Conservation (phyloP, 305 asterid species). For the Fraxinus nigra region DNA sequence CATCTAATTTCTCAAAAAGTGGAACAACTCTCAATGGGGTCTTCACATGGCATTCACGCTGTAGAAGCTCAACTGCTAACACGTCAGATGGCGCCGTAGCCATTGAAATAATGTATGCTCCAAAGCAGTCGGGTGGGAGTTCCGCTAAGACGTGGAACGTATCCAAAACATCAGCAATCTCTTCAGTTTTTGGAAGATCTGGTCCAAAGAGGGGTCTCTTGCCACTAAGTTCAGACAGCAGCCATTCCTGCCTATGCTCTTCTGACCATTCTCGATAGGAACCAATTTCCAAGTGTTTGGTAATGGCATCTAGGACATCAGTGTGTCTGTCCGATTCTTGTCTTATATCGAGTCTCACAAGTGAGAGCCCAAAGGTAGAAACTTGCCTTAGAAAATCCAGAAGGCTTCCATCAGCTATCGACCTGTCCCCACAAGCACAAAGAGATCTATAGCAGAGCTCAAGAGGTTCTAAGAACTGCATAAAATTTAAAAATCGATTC, state of each 20-base stretch:
- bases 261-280: constrained; percentile 53
- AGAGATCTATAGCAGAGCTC: constrained; percentile 55
- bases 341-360: constrained; percentile 49
- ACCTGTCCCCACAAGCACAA: constrained; percentile 49
- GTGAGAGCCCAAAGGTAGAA: constrained; percentile 53
- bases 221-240: constrained; percentile 48
- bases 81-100: constrained; percentile 55
- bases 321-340: constrained; percentile 58
- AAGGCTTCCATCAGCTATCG: constrained; percentile 55
- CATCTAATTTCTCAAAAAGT: constrained; percentile 54
- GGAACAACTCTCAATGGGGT: constrained; percentile 52
- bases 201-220: constrained; percentile 54
- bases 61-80: constrained; percentile 57
- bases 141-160: constrained; percentile 50
- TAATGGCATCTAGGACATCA: constrained; percentile 48
- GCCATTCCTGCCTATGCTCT: constrained; percentile 57
- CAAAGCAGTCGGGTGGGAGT: constrained; percentile 53
- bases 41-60: constrained; percentile 52
- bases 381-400: constrained; percentile 59
- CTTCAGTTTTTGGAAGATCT: constrained; percentile 54
- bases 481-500: background rate
- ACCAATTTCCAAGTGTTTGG: constrained; percentile 49
- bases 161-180: constrained; percentile 52
- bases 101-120: constrained; percentile 58
- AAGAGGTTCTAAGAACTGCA: constrained; percentile 55